A percentile compares a stretch with the other conserved stretches of the same genome.
Conservation (phyloP, 2,329 filamentous ascomycete genomes). For the Paecilomyces niveus region DNA sequence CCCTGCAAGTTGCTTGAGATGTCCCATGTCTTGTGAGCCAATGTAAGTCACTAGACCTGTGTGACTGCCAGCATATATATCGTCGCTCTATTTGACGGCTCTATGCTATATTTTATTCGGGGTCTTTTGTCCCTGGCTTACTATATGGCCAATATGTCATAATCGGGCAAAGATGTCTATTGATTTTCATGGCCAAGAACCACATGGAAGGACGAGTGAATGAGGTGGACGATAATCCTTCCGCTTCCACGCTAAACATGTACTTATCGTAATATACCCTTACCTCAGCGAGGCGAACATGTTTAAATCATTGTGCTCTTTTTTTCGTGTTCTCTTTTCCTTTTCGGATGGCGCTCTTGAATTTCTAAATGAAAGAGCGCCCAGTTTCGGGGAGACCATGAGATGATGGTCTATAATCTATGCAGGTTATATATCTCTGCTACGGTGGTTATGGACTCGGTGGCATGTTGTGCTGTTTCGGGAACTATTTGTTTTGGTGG, state of each 20-base stretch:
- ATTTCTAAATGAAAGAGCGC: too few species aligned
- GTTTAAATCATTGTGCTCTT: not conserved
- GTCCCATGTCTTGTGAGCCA: too few species aligned
- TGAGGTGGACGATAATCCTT: not conserved
- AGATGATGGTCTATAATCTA: too few species aligned
- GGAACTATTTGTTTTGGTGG: too few species aligned
- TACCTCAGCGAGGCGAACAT: not conserved
- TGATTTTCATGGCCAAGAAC: not conserved
- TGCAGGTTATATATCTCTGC: too few species aligned
- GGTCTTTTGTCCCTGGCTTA: not conserved
- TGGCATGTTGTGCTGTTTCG: too few species aligned
- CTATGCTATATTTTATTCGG: not conserved
- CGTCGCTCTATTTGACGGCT: not conserved
- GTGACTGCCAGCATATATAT: too few species aligned
- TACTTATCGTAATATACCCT: not conserved
- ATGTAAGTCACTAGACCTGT: not conserved
- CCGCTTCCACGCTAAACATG: not conserved
- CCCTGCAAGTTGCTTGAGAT: too few species aligned
- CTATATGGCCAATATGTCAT: too few species aligned
- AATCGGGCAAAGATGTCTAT: not conserved
- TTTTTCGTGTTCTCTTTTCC: not conserved
- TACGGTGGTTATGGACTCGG: too few species aligned
- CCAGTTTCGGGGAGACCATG: too few species aligned
- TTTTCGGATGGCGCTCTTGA: not conserved
- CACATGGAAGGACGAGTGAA: not conserved